A percentile compares a stretch with the other conserved stretches of the same genome.
Conservation (phyloP, 2,329 filamentous ascomycete genomes). For the Capronia americana region DNA sequence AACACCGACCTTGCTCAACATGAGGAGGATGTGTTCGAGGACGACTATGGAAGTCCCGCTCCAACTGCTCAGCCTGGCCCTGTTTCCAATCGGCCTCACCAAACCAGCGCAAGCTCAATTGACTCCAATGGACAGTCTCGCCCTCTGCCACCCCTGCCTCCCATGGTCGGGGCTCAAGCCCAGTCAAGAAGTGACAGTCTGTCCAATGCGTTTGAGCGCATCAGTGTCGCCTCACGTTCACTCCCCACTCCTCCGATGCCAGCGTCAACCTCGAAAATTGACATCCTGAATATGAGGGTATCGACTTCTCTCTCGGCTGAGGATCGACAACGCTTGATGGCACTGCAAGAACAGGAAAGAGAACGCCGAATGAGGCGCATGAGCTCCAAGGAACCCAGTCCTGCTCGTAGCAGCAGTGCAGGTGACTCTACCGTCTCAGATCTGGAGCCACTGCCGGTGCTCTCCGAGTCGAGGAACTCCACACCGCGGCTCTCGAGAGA, state of each 20-base stretch:
- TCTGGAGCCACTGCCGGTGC: slow-evolving; percentile 52
- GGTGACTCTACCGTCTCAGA: slow-evolving; percentile 44
- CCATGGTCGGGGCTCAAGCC: slow-evolving; percentile 38
- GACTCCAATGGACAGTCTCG: slow-evolving; percentile 81
- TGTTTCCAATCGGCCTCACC: slow-evolving; percentile 59
- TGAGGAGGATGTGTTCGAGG: slow-evolving; percentile 72
- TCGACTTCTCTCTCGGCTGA: slow-evolving; percentile 81
- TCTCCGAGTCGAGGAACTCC: slow-evolving; percentile 71
- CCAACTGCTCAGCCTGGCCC: slow-evolving; percentile 60
- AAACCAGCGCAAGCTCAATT: slow-evolving; percentile 72
- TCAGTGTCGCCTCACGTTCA: slow-evolving; percentile 69
- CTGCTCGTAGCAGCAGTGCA: slow-evolving; percentile 46
- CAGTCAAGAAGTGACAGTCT: slow-evolving; percentile 46
- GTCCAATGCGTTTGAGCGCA: slow-evolving; percentile 74
- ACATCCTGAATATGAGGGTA: slow-evolving; percentile 76
- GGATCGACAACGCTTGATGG: slow-evolving; percentile 85
- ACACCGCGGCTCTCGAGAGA: slow-evolving; percentile 69
- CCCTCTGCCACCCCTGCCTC: slow-evolving; percentile 85
- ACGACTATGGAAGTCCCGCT: slow-evolving; percentile 69
- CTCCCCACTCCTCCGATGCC: slow-evolving; percentile 75
- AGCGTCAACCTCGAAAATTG: slow-evolving; percentile 72
- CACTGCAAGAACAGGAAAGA: slow-evolving; percentile 71
- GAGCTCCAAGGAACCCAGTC: slow-evolving; percentile 47
- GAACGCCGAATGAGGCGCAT: slow-evolving; percentile 73
- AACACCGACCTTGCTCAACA: slow-evolving; percentile 60